Conservation (phyloP, 2,329 filamentous ascomycete species). For the Nemania bipapillata region DNA sequence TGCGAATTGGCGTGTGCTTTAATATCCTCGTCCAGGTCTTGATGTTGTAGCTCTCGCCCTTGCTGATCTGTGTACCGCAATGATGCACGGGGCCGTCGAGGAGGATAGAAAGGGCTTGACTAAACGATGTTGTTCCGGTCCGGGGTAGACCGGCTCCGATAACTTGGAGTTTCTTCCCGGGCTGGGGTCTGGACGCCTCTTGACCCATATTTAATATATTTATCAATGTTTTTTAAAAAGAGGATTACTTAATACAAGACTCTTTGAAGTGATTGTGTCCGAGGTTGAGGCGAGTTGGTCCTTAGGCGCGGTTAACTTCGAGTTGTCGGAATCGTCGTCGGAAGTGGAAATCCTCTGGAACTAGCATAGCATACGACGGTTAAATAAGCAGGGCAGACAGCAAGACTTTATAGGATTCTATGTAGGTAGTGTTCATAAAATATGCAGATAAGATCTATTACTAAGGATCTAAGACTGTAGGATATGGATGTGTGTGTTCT, state of each 20-base stretch:
- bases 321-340: neutral
- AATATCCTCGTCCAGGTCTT: conserved; percentile 42
- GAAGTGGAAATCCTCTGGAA: conserved; percentile 4
- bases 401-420: conserved; percentile 13
- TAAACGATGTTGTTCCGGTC: conserved; percentile 45
- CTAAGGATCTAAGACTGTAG: conserved; percentile 11
- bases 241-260: neutral
- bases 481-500: conserved; percentile 17
- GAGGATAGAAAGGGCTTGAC: conserved; percentile 43
- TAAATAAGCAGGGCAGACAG: conserved; percentile 9
- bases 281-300: neutral
- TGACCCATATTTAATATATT: conserved; percentile 40
- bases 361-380: neutral
- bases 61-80: conserved; percentile 43
- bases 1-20: conserved; percentile 36
- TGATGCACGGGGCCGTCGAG: conserved; percentile 44
- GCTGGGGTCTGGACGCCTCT: conserved; percentile 43
- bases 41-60: conserved; percentile 38
- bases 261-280: neutral
- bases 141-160: conserved; percentile 46
- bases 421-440: neutral
- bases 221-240: no score
- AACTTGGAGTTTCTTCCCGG: conserved; percentile 42
- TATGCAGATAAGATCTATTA: conserved; percentile 20
- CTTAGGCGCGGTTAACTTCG: neutral